Percentiles rank a stretch among this genome's conserved stretches.
phyloP scores from a whole-genome alignment of 1,284 basidiomycete species.

The Trichosporon ovoides region DNA sequence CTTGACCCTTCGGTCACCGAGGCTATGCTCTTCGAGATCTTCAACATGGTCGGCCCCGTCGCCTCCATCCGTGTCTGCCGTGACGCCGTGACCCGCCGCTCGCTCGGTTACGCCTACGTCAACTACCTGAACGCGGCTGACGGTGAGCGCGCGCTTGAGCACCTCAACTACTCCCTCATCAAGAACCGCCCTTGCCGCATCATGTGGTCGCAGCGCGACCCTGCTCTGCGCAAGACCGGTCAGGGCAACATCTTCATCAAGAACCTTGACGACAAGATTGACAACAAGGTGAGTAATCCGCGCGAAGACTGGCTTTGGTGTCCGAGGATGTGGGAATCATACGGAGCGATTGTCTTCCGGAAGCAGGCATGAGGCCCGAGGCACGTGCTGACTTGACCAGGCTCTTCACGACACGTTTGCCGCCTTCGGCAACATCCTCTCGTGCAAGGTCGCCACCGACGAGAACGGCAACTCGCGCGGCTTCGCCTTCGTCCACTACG shows the following conservation, averaged over 20 bases:
- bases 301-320: no score
- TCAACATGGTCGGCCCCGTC: constrained; percentile 99
- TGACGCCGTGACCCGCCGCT: constrained; percentile 98
- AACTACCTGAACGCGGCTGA: constrained; percentile 96
- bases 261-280: constrained; percentile 96
- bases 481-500: constrained; percentile 81
- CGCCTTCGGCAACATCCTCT: constrained; percentile 96
- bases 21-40: constrained; percentile 99
- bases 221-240: constrained; percentile 96
- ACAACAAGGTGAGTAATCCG: constrained; percentile 74
- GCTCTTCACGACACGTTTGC: constrained; percentile 99
- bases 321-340: no score
- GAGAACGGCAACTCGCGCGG: constrained; percentile 88
- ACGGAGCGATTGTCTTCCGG: background rate
- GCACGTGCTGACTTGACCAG: constrained; percentile 44
- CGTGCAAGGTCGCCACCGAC: constrained; percentile 98
- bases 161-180: constrained; percentile 99
- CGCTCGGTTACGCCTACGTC: constrained; percentile 99
- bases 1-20: constrained; percentile 96
- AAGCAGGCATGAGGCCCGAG: background rate
- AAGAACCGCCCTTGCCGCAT: constrained; percentile 98
- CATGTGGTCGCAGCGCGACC: constrained; percentile 99
- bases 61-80: constrained; percentile 99
- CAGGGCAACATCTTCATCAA: constrained; percentile 99
- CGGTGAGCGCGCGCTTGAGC: constrained; percentile 98